Percentiles rank a stretch among this genome's conserved stretches.
Evolutionary conservation across 2,329 filamentous ascomycete genomes (phyloP).

Genomic region (Cladorrhinum sp.): DNA sequence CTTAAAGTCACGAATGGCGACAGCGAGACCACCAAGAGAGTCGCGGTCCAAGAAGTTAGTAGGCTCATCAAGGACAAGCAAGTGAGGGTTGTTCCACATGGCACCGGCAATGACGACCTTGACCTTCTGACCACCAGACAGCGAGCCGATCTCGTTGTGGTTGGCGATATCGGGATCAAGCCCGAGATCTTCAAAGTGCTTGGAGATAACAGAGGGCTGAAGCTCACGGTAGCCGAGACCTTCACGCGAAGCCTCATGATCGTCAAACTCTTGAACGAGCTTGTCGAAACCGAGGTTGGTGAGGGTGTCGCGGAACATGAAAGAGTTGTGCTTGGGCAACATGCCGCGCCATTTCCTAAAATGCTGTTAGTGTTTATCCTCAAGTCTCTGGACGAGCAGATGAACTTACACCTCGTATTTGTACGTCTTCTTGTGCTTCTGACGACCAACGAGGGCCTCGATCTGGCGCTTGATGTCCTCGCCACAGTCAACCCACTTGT

Average conservation of each 20-base stretch:
- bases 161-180: conserved; percentile 97
- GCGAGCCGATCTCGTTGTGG: conserved; percentile 94
- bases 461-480: conserved; percentile 81
- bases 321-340: conserved; percentile 89
- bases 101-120: conserved; percentile 96
- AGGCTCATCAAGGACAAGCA: conserved; percentile 95
- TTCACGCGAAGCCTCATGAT: conserved; percentile 97
- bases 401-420: conserved; percentile 83
- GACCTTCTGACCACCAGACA: conserved; percentile 97
- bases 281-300: conserved; percentile 84
- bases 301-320: conserved; percentile 90
- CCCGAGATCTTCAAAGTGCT: conserved; percentile 97
- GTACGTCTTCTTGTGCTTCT: conserved; percentile 99
- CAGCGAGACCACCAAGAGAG: conserved; percentile 92
- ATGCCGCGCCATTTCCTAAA: conserved; percentile 81
- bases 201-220: conserved; percentile 88
- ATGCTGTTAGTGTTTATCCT: conserved; percentile 27
- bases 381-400: background rate
- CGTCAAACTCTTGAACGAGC: conserved; percentile 95
- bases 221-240: conserved; percentile 94
- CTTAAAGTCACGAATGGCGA: conserved; percentile 96
- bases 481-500: conserved; percentile 78
- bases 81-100: conserved; percentile 99
- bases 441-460: conserved; percentile 87
- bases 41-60: conserved; percentile 99